phyloP scores from a whole-genome alignment of 75 land plant genomes.

The Pinus tabuliformis region DNA sequence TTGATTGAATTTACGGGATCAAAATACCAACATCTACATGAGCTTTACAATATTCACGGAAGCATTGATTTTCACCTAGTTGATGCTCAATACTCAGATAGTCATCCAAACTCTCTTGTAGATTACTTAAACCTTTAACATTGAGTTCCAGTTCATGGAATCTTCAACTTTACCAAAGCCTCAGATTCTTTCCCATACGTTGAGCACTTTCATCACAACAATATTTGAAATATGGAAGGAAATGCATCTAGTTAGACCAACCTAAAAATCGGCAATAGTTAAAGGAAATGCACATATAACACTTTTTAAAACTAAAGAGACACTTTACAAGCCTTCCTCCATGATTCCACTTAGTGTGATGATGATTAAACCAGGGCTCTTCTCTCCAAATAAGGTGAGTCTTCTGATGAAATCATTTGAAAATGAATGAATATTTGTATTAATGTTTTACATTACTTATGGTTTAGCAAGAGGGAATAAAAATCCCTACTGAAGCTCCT shows the following conservation, averaged over 20 bases:
- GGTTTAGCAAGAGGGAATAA: not conserved
- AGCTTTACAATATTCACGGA: slow-evolving; percentile 72
- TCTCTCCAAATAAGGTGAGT: not conserved
- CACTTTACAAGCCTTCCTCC: not conserved
- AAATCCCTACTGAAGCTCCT: not conserved
- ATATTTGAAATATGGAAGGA: too few species aligned
- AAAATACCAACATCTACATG: slow-evolving; percentile 89
- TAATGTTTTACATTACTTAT: not conserved
- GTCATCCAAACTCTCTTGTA: slow-evolving; percentile 88
- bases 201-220: slow-evolving; percentile 19
- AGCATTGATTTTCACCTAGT: slow-evolving; percentile 88
- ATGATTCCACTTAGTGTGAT: slow-evolving; percentile 1
- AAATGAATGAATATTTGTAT: not conserved
- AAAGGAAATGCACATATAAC: slow-evolving; percentile 5
- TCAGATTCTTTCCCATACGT: slow-evolving; percentile 88
- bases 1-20: too few species aligned
- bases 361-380: not conserved
- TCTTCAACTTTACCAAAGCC: slow-evolving; percentile 83
- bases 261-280: slow-evolving; percentile 3
- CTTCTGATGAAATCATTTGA: not conserved
- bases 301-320: not conserved
- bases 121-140: slow-evolving; percentile 73
- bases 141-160: slow-evolving; percentile 95
- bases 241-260: not conserved
- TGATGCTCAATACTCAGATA: slow-evolving; percentile 80